Evolutionary conservation across 2,329 filamentous ascomycete genomes (phyloP).

Genomic region (Colletotrichum camelliae): DNA sequence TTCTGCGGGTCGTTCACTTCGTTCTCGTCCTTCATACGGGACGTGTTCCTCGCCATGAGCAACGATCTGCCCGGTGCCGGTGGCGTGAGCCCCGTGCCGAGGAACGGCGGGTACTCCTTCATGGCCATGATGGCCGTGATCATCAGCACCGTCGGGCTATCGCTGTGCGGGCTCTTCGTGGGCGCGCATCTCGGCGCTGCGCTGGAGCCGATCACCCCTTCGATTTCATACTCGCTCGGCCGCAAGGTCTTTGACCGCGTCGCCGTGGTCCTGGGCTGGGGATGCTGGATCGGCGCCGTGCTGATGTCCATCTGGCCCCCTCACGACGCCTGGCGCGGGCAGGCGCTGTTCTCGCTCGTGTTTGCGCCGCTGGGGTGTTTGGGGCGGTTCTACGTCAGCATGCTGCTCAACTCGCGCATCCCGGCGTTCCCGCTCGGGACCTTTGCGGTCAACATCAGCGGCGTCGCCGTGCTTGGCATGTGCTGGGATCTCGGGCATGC

Average conservation of each 20-base stretch:
- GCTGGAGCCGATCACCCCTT: conserved; percentile 62
- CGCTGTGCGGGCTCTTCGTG: conserved; percentile 69
- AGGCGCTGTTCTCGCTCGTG: conserved; percentile 76
- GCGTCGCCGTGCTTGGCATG: conserved; percentile 77
- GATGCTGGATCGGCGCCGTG: conserved; percentile 79
- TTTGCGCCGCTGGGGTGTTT: conserved; percentile 86
- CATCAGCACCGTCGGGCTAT: conserved; percentile 74
- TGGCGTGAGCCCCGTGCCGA: conserved; percentile 39
- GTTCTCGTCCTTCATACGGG: conserved; percentile 85
- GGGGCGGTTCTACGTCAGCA: conserved; percentile 73
- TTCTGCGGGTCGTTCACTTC: conserved; percentile 92
- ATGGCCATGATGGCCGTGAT: conserved; percentile 80
- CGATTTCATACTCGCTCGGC: conserved; percentile 60
- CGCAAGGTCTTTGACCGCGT: conserved; percentile 69
- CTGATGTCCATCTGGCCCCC: conserved; percentile 77
- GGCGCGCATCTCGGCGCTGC: conserved; percentile 78
- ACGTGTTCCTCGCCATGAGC: conserved; percentile 78
- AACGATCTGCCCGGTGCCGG: conserved; percentile 64
- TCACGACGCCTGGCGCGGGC: conserved; percentile 75
- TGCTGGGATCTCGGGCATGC: conserved; percentile 80
- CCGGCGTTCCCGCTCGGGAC: conserved; percentile 83
- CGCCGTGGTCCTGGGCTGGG: conserved; percentile 69
- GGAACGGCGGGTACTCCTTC: conserved; percentile 81
- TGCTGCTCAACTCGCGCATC: conserved; percentile 71
- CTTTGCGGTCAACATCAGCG: conserved; percentile 80